These are phyloP conservation scores for Fusarium decemcellulare DNA, from an alignment of 2,329 filamentous ascomycete species.

Conservation along the genomic window DNA sequence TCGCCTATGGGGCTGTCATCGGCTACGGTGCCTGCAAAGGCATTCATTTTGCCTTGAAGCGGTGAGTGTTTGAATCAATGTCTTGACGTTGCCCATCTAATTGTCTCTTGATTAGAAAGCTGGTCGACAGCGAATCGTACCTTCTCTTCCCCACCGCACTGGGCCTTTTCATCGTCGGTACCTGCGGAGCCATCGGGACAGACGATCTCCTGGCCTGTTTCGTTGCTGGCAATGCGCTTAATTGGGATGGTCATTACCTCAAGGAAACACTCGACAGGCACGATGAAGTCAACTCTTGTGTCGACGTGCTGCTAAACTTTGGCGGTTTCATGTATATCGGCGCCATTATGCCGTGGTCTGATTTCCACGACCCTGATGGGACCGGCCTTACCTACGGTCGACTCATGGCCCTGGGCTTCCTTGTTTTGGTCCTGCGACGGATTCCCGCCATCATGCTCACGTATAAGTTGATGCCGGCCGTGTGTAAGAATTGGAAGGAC, in stretches of 20 bases:
- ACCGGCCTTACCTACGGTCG: slow-evolving; percentile 67
- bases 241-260: background rate
- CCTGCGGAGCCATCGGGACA: background rate
- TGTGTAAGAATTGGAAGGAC: slow-evolving; percentile 61
- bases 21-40: background rate
- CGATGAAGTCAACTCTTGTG: slow-evolving; percentile 59
- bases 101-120: background rate
- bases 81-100: background rate
- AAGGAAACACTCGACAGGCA: background rate
- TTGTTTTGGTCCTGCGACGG: background rate
- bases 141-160: background rate
- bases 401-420: slow-evolving; percentile 14
- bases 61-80: background rate
- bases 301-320: slow-evolving; percentile 72
- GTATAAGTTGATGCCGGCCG: background rate
- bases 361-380: slow-evolving; percentile 65
- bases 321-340: slow-evolving; percentile 73
- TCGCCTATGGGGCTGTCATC: background rate
- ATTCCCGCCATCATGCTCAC: background rate
- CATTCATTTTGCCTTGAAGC: background rate
- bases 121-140: background rate
- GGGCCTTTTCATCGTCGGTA: background rate
- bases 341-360: slow-evolving; percentile 66
- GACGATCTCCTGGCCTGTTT: background rate
- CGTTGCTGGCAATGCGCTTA: background rate